phyloP scores from a whole-genome alignment of 441 rosid genomes.

The Gossypium trilobum region DNA sequence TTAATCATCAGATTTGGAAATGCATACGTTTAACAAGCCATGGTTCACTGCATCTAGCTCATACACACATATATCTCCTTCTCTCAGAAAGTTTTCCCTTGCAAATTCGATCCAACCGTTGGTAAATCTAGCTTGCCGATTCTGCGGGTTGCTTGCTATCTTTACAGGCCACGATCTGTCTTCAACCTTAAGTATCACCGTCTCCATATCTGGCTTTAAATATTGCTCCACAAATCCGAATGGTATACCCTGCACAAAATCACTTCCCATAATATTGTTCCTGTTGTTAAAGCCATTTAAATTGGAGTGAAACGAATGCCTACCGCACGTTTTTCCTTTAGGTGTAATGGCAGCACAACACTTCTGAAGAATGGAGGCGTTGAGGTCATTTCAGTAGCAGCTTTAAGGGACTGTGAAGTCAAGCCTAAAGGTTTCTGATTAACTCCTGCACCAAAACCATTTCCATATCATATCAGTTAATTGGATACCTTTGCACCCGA shows the following conservation, averaged over 20 bases:
- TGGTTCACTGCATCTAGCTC: neutral
- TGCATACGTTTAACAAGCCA: neutral
- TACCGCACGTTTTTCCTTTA: neutral
- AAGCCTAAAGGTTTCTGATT: neutral
- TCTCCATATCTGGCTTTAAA: neutral
- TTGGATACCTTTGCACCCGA: too few species aligned
- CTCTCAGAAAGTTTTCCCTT: slow-evolving; percentile 17
- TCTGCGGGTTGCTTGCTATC: neutral
- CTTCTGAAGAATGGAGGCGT: neutral
- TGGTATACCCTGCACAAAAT: slow-evolving; percentile 17
- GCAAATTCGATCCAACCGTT: slow-evolving; percentile 16
- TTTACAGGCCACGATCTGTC: slow-evolving; percentile 18
- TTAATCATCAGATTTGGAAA: neutral
- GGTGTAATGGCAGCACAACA: neutral
- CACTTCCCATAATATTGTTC: neutral
- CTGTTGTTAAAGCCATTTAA: neutral
- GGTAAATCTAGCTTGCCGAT: neutral
- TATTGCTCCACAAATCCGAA: neutral
- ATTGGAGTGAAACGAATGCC: neutral
- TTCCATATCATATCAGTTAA: neutral
- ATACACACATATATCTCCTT: slow-evolving; percentile 19
- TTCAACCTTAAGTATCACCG: slow-evolving; percentile 4
- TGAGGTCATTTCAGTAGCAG: too few species aligned
- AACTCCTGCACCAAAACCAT: neutral
- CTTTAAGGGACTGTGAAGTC: neutral